Evolutionary conservation across 1,139 yeast species (phyloP), one percentile per base, ranked within the genome.

Genomic region (Debaryomyces sp.): DNA sequence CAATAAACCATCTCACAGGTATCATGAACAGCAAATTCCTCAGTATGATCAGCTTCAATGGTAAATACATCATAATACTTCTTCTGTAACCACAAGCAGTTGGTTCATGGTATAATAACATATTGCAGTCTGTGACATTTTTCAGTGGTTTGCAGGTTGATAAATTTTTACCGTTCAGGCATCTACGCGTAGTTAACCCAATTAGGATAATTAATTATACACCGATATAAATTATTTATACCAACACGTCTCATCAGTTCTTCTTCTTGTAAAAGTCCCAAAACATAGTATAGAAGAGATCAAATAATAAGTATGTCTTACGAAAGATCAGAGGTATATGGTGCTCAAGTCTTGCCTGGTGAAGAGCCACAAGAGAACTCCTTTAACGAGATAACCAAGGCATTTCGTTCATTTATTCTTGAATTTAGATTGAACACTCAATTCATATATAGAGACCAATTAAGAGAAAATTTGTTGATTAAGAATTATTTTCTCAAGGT

Each of bases 371-470:
- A 78, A 43, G 89, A 85, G 52, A 84, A 81, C 55, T 78, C 89
- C 36, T 82, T 83, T 67, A 82, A 88, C 50, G 96, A 89, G 65
- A 80, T 90, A 56, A 84, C 87, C 62, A 82, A 83, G 56, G 89
- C 92, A 17, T 91, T 94, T 75, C 82, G 87, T 54, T 78, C 84
- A 55, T 95, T 95, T 66, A 80, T 95, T 43, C 77, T 91, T 50
- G 96, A 92, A 66, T 95, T 89, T 65, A 81, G 96, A 70, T 78
- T 89, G 54, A 88, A 89, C 61, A 82, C 89, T 49, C 87, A 85
- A 64, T 94, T 89, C 68, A 75, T 91, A 40, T 95, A 95, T 73
- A 78, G 99, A 75, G 97, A 91, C 59, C 97, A 92, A 66, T 76
- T 95, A 48, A 78, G 97, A 58, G 96, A 91, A 60, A 91, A 92